Evolutionary conservation across 345 rosid species (phyloP), one percentile per base, ranked within the genome.

Genomic region (Aquilaria malaccensis): DNA sequence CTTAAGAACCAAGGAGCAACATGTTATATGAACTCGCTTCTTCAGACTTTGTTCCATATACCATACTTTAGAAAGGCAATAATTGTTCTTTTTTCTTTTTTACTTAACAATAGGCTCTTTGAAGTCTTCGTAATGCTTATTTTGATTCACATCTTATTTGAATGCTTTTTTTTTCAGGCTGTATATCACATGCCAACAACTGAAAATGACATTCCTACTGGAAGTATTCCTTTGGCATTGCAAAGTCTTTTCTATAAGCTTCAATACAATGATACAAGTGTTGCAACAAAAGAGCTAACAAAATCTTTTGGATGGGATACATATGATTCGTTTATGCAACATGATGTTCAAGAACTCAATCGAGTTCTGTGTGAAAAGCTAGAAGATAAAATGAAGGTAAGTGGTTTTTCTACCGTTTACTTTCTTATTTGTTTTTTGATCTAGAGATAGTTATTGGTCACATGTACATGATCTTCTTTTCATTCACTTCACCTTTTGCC

Each of bases 151-250:
- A 41, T 51, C 11, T 61, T 14, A 61, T 37, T 0, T n/a, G 14
- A 50, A 37, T 50, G 49, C 11, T 50, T 33, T 48, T 46, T 46
- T 14, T 69, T 66, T 57, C 83, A 83, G 88, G 85, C 88, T 50
- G 88, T 83, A 46, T 83, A 83, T 58, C 88, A 81, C 57, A 83
- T 83, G 88, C 88, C 88, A 57, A 83, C 88, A 46, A 83, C 88
- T 59, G 85, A 80, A 76, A 83, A 83, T 79, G 88, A 80, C 70
- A 74, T 80, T 72, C 88, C 88, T 33, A 45, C 85, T 45, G 85
- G 82, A 63, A 83, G 88, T 77, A 83, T 74, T 61, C 79, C 70
- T 43, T 67, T 81, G 64, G 85, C 85, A 54, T 59, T 81, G 69
- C 85, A 81, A 66, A 75, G 85, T 71, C 61, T 81, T 66, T 81